Evolutionary conservation across 1,139 yeast genomes (phyloP).

Genomic region (Candida neerlandica): DNA sequence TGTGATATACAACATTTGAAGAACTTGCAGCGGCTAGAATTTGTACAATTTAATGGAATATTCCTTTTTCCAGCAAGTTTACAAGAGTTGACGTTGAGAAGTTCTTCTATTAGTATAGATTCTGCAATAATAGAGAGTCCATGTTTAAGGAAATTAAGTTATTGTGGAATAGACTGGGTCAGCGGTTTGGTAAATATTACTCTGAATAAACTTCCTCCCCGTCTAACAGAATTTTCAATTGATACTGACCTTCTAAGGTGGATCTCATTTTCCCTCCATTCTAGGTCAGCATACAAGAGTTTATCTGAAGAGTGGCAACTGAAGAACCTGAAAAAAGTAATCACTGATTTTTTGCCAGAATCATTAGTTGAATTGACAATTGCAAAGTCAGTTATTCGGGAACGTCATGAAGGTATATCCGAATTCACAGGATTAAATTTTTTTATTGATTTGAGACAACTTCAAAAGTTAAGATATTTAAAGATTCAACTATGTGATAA

Average conservation of each 20-base stretch:
- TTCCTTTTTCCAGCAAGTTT: not conserved
- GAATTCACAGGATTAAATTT: too few relatives aligned
- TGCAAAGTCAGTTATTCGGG: too few relatives aligned
- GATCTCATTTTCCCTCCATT: too few relatives aligned
- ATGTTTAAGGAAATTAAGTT: not conserved
- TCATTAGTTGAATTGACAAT: not conserved
- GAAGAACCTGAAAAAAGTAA: not conserved
- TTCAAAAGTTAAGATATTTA: too few relatives aligned
- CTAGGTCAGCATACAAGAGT: too few relatives aligned
- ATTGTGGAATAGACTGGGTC: not conserved
- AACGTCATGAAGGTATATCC: too few relatives aligned
- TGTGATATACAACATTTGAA: not conserved
- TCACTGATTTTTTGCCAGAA: not conserved
- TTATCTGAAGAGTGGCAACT: too few relatives aligned
- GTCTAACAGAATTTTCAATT: too few relatives aligned
- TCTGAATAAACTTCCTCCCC: too few relatives aligned
- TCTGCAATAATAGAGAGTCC: not conserved
- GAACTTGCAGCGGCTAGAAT: not conserved
- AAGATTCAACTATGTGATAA: not conserved
- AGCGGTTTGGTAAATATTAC: too few relatives aligned
- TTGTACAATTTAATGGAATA: not conserved
- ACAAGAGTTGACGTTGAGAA: not conserved
- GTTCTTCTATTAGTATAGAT: not conserved
- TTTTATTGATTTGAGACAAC: too few relatives aligned
- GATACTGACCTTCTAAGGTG: too few relatives aligned